phyloP scores from a whole-genome alignment of 176 grass and related monocot genomes.

The Tuctoria greenei region DNA sequence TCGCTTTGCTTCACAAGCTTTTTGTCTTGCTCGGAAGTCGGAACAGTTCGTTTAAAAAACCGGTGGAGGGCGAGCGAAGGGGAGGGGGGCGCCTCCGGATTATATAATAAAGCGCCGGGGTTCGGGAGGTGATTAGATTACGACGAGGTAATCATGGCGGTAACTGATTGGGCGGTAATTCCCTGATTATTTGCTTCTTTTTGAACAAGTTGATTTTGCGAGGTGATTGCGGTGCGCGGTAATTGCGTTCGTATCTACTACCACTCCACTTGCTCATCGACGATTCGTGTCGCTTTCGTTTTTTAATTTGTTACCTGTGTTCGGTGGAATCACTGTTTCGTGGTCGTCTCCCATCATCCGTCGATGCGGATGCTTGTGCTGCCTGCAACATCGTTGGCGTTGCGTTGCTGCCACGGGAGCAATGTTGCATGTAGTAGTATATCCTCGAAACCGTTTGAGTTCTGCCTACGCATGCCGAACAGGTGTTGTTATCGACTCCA shows the following conservation, averaged over 20 bases:
- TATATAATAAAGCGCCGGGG: slow-evolving; percentile 39
- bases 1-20: slow-evolving; percentile 13
- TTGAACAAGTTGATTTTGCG: not conserved
- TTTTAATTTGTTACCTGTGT: not conserved
- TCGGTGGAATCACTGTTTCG: not conserved
- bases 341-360: not conserved
- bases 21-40: slow-evolving; percentile 50
- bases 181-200: not conserved
- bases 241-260: no score
- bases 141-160: slow-evolving; percentile 29
- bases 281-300: not conserved
- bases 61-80: not conserved
- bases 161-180: slow-evolving; percentile 7
- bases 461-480: not conserved
- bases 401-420: not conserved
- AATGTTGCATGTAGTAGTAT: not conserved
- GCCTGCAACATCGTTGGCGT: not conserved
- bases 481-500: not conserved
- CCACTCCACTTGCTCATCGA: no score
- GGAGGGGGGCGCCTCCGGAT: not conserved
- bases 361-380: not conserved
- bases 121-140: slow-evolving; percentile 21
- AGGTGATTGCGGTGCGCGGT: not conserved
- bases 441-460: not conserved
- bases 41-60: slow-evolving; percentile 48